Conservation (phyloP, 345 rosid species). For the Acer negundo region DNA sequence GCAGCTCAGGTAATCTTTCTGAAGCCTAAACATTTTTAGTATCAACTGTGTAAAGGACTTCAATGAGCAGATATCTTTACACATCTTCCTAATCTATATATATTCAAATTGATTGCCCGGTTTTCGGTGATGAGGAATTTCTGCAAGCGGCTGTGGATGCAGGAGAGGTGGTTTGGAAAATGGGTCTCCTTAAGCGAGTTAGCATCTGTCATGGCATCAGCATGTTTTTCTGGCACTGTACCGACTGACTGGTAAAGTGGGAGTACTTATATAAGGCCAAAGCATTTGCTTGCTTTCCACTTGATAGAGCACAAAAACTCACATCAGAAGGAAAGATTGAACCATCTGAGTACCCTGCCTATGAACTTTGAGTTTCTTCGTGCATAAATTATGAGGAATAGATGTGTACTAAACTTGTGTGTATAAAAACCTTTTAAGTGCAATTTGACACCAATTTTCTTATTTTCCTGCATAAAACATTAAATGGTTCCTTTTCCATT, state of each 20-base stretch:
- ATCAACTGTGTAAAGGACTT: too few relatives aligned
- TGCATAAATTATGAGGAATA: neutral
- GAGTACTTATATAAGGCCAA: slow-evolving; percentile 57
- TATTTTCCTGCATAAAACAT: neutral
- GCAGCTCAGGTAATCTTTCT: slow-evolving; percentile 57
- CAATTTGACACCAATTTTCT: too few relatives aligned
- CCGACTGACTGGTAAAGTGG: slow-evolving; percentile 43
- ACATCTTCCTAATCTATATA: slow-evolving; percentile 3
- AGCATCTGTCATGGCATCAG: slow-evolving; percentile 79
- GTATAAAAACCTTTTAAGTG: too few relatives aligned
- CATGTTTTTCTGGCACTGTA: slow-evolving; percentile 56
- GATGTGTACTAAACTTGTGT: neutral
- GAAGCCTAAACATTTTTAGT: neutral
- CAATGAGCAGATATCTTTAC: too few relatives aligned
- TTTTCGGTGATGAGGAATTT: slow-evolving; percentile 58
- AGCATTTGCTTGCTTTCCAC: slow-evolving; percentile 71
- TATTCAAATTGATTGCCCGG: slow-evolving; percentile 36
- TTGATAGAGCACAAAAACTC: slow-evolving; percentile 48
- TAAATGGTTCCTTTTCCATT: too few relatives aligned
- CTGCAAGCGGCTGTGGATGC: slow-evolving; percentile 65
- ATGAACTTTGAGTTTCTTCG: slow-evolving; percentile 41
- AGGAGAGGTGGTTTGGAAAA: slow-evolving; percentile 63
- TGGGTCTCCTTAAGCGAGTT: slow-evolving; percentile 70
- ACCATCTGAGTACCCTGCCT: slow-evolving; percentile 64
- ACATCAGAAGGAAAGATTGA: slow-evolving; percentile 50